Conservation (phyloP, 2,329 filamentous ascomycete genomes). For the Aspergillus sp. region DNA sequence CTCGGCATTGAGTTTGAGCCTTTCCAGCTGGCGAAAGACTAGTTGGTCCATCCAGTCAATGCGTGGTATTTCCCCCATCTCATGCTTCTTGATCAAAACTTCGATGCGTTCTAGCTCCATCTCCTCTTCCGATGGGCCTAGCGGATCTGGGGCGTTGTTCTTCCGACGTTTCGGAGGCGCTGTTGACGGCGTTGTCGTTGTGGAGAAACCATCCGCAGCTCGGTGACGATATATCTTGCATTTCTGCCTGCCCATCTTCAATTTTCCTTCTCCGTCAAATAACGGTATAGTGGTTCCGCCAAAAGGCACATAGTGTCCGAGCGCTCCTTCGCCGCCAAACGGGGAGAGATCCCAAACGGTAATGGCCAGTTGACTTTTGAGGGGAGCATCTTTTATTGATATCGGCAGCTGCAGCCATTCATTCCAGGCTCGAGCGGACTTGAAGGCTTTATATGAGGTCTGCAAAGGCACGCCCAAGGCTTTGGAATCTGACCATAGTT, state of each 20-base stretch:
- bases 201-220: slow-evolving; percentile 80
- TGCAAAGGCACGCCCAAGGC: slow-evolving; percentile 88
- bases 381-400: slow-evolving; percentile 76
- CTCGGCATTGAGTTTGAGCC: slow-evolving; percentile 66
- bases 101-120: slow-evolving; percentile 89
- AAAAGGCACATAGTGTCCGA: slow-evolving; percentile 83
- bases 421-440: slow-evolving; percentile 75
- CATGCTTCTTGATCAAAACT: slow-evolving; percentile 91
- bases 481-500: slow-evolving; percentile 95
- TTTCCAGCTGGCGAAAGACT: slow-evolving; percentile 88
- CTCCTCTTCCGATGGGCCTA: slow-evolving; percentile 65
- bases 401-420: slow-evolving; percentile 93
- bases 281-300: slow-evolving; percentile 88
- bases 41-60: slow-evolving; percentile 95
- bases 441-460: slow-evolving; percentile 90
- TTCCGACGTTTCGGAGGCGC: slow-evolving; percentile 57
- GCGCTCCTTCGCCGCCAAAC: slow-evolving; percentile 67
- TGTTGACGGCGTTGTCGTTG: slow-evolving; percentile 74
- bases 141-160: slow-evolving; percentile 49
- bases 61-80: slow-evolving; percentile 92
- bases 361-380: slow-evolving; percentile 81
- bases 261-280: slow-evolving; percentile 90
- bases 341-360: slow-evolving; percentile 95
- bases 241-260: slow-evolving; percentile 90
- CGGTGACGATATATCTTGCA: slow-evolving; percentile 81